These are phyloP conservation scores for Acorus gramineus DNA, from an alignment of 106 monocot species.

Conservation along the genomic window DNA sequence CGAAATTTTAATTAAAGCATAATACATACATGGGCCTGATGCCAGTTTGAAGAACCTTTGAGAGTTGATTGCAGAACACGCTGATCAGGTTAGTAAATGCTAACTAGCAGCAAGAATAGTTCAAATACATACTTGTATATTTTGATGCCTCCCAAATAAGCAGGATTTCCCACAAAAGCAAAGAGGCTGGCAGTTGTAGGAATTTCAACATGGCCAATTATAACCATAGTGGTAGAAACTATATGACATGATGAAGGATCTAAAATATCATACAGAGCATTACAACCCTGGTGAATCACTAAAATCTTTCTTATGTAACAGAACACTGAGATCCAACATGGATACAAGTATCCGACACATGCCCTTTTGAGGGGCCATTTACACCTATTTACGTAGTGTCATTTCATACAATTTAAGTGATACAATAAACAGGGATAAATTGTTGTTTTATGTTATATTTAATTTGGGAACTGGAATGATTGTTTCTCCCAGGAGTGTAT, in stretches of 20 bases:
- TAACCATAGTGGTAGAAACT: constrained; percentile 4
- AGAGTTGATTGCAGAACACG: constrained; percentile 43
- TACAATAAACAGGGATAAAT: too few species aligned
- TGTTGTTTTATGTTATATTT: too few species aligned
- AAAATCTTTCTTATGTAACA: neutral
- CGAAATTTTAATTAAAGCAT: constrained; percentile 27
- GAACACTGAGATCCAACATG: too few species aligned
- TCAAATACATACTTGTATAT: constrained; percentile 40
- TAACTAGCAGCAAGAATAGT: constrained; percentile 36
- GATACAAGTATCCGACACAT: too few species aligned
- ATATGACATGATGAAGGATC: constrained; percentile 1
- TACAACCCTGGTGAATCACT: too few species aligned
- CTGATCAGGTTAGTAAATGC: constrained; percentile 49
- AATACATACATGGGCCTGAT: constrained; percentile 66
- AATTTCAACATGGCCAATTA: neutral
- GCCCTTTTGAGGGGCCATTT: too few species aligned
- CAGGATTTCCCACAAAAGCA: constrained; percentile 6
- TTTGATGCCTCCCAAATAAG: constrained; percentile 15
- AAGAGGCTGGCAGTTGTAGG: neutral
- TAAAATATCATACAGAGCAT: neutral
- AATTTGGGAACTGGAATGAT: too few species aligned
- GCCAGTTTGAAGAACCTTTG: constrained; percentile 38
- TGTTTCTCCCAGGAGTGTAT: too few species aligned
- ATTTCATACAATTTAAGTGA: too few species aligned
- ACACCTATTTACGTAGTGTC: too few species aligned